These are phyloP conservation scores for Chenopodium album DNA, from an alignment of 148 eudicot species.

Conservation along the genomic window DNA sequence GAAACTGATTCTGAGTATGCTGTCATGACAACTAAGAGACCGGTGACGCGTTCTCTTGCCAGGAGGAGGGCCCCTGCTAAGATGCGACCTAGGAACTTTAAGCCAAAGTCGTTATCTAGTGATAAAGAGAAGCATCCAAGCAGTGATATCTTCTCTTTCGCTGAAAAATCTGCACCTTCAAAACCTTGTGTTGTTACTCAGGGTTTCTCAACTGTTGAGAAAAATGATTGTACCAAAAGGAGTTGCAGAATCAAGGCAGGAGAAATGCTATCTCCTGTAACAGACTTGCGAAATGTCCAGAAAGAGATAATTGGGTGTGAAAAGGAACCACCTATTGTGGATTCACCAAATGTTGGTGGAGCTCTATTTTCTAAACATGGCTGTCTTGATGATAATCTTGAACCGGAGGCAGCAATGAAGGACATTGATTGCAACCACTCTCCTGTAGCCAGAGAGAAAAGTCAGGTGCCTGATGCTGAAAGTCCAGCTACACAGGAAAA, in stretches of 20 bases:
- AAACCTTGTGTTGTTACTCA: constrained; percentile 29
- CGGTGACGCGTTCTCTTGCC: constrained; percentile 56
- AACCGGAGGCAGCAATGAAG: constrained; percentile 25
- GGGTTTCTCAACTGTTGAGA: constrained; percentile 27
- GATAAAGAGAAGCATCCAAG: constrained; percentile 30
- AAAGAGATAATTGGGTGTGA: constrained; percentile 28
- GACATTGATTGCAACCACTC: constrained; percentile 23
- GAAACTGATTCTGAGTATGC: constrained; percentile 74
- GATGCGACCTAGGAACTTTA: constrained; percentile 24
- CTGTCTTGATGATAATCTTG: constrained; percentile 27
- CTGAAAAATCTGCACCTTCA: constrained; percentile 36
- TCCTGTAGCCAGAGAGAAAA: constrained; percentile 30
- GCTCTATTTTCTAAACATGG: constrained; percentile 17
- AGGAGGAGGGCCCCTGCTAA: constrained; percentile 44
- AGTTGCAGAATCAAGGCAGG: constrained; percentile 35
- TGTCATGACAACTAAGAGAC: constrained; percentile 38
- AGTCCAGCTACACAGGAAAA: constrained; percentile 27
- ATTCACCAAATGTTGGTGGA: constrained; percentile 26
- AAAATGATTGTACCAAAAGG: constrained; percentile 38
- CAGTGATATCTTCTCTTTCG: constrained; percentile 40
- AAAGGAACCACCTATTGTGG: constrained; percentile 28
- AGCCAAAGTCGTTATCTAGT: constrained; percentile 27
- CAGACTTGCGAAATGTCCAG: constrained; percentile 30
- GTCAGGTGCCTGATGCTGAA: constrained; percentile 30
- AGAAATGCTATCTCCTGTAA: constrained; percentile 19